These are phyloP conservation scores for Helotiales sp. DNA, from an alignment of 2,329 filamentous ascomycete species.

Conservation along the genomic window DNA sequence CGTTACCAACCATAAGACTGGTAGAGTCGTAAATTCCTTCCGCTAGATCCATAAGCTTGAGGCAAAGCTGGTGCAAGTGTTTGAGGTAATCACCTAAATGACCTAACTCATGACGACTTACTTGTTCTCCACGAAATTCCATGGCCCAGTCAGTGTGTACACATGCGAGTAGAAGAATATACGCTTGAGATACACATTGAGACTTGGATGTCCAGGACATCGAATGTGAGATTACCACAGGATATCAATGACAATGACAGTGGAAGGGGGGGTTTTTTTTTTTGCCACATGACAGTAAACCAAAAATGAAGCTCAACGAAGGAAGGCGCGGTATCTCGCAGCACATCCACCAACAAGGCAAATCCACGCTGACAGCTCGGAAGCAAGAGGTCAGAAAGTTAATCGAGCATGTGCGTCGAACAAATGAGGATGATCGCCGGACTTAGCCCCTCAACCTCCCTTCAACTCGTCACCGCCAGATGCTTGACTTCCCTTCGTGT, in stretches of 20 bases:
- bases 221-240: too few relatives aligned
- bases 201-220: too few relatives aligned
- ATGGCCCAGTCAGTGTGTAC: too few relatives aligned
- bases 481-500: neutral
- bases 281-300: neutral
- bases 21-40: too few relatives aligned
- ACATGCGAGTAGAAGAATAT: too few relatives aligned
- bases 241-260: neutral
- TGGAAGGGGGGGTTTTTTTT: neutral
- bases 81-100: too few relatives aligned
- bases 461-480: slow-evolving; percentile 14
- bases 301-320: neutral
- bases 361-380: neutral
- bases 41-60: too few relatives aligned
- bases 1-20: too few relatives aligned
- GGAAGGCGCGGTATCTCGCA: neutral
- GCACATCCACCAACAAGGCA: neutral
- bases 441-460: neutral
- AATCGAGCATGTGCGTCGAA: slow-evolving; percentile 5
- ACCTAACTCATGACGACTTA: too few relatives aligned
- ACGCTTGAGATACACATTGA: too few relatives aligned
- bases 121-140: too few relatives aligned
- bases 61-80: too few relatives aligned
- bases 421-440: slow-evolving; percentile 19
- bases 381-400: slow-evolving; percentile 4